phyloP scores from a whole-genome alignment of 108 stramenopile genomes.

The Nitzschia inconspicua region DNA sequence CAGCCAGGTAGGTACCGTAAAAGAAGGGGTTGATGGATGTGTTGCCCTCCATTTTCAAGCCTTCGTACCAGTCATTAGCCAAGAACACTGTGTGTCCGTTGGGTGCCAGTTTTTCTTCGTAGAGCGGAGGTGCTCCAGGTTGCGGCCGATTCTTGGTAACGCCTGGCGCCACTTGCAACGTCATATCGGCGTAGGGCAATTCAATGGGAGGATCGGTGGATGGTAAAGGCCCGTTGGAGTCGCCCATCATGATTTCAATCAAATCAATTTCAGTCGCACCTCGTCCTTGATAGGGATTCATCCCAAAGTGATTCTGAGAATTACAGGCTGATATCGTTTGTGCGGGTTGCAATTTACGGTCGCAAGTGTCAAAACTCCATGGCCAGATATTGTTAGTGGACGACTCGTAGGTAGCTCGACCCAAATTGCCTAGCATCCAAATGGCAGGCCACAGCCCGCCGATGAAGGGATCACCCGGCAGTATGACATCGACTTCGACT shows the following conservation, averaged over 20 bases:
- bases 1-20: slow-evolving; percentile 88
- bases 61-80: slow-evolving; percentile 87
- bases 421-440: slow-evolving; percentile 95
- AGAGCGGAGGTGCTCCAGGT: slow-evolving; percentile 65
- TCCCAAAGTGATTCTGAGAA: slow-evolving; percentile 83
- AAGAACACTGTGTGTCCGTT: slow-evolving; percentile 47
- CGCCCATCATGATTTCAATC: slow-evolving; percentile 93
- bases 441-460: slow-evolving; percentile 96
- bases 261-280: slow-evolving; percentile 97
- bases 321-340: slow-evolving; percentile 93
- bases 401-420: slow-evolving; percentile 87
- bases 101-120: slow-evolving; percentile 38
- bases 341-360: slow-evolving; percentile 79
- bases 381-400: slow-evolving; percentile 89
- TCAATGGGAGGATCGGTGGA: slow-evolving; percentile 60
- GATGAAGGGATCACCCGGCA: slow-evolving; percentile 87
- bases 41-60: slow-evolving; percentile 68
- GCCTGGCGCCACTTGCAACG: slow-evolving; percentile 91
- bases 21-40: slow-evolving; percentile 94
- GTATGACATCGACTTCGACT: slow-evolving; percentile 84
- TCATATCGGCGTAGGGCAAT: slow-evolving; percentile 87
- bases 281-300: slow-evolving; percentile 84
- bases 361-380: slow-evolving; percentile 85
- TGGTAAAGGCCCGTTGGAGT: slow-evolving; percentile 55
- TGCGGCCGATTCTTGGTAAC: slow-evolving; percentile 80